Base-by-base conservation (phyloP, 805 yeast genomes). In the Cyberlindnera euphorbiae region DNA sequence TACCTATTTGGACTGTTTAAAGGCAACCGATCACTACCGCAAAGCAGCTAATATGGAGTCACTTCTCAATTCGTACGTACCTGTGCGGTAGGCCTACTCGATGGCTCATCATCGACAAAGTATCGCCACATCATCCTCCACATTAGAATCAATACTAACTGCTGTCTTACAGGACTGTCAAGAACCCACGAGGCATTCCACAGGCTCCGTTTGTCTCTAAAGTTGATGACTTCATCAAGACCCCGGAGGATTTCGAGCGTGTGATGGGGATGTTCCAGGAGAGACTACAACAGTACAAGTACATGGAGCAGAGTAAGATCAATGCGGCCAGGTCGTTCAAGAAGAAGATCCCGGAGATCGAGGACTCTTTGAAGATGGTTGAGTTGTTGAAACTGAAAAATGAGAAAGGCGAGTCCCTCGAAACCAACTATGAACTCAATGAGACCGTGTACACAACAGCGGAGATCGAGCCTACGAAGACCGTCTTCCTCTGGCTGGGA, bases 181-280 rank as follows among this genome's bases (percentile, higher is more conserved):
- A 52, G 43, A 93, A 93, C 54, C 93, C 97, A 8, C 73, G 97
- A 46, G 98, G 98, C 4, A 93, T 93, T 39, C 98, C 98, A 6
- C 83, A 85, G 55, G 98, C 98, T 1, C 96, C 94, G 27, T 93
- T 93, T 59, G 78, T 93, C 35, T 94, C 83, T 44, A 76, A 77
- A 38, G 93, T 89, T 8, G 93, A 79, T 38, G 81, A 77, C 33
- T 75, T 79, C 48, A 73, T 88, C 44, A 82, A 77, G 52, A 69
- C 71, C 47, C 70, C 79, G 3, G 79, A 72, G 30, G 90, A 86
- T 51, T 86, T 82, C 39, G 86, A 82, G 33, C 57, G 71, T 28
- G 69, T 82, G 24, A 74, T 90, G 64, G 68, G 71, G 32, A 73
- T 82, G 49, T 80, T 89, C 58, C 96, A 90, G 62, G 93, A 86